Conservation (phyloP, 2,329 filamentous ascomycete genomes). For the Lecanicillium sp. region DNA sequence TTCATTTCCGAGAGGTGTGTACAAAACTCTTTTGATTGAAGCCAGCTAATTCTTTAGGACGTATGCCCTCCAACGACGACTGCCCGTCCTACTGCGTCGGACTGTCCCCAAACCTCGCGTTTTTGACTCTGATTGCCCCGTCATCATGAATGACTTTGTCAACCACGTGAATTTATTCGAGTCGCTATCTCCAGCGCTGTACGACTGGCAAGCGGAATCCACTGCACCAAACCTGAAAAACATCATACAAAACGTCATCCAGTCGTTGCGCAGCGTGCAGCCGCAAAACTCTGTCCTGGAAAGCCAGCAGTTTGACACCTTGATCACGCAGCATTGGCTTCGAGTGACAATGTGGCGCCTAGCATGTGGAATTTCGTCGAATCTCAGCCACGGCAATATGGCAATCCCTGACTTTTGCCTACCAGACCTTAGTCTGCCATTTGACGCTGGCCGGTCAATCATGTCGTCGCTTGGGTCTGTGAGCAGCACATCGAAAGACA, state of each 20-base stretch:
- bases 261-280: constrained; percentile 23
- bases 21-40: not conserved
- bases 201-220: constrained; percentile 25
- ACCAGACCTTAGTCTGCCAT: constrained; percentile 17
- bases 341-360: constrained; percentile 28
- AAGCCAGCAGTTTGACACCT: constrained; percentile 28
- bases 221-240: constrained; percentile 18
- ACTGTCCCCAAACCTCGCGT: constrained; percentile 26
- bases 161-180: constrained; percentile 29
- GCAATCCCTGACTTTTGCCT: not conserved
- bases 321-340: constrained; percentile 29
- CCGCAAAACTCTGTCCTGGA: constrained; percentile 24
- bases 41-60: constrained; percentile 19
- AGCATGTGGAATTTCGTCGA: constrained; percentile 18
- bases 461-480: constrained; percentile 23
- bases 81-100: constrained; percentile 25
- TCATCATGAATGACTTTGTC: constrained; percentile 29
- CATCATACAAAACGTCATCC: constrained; percentile 22
- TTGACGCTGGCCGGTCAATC: constrained; percentile 27
- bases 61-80: constrained; percentile 26
- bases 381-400: not conserved
- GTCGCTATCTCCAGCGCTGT: constrained; percentile 23
- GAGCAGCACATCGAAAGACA: constrained; percentile 24
- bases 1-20: constrained; percentile 28
- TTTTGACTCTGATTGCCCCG: constrained; percentile 26